Evolutionary conservation across 1,284 basidiomycete species (phyloP), one percentile per base, ranked within the genome.

Genomic region (Boletellus dicymbophilus): DNA sequence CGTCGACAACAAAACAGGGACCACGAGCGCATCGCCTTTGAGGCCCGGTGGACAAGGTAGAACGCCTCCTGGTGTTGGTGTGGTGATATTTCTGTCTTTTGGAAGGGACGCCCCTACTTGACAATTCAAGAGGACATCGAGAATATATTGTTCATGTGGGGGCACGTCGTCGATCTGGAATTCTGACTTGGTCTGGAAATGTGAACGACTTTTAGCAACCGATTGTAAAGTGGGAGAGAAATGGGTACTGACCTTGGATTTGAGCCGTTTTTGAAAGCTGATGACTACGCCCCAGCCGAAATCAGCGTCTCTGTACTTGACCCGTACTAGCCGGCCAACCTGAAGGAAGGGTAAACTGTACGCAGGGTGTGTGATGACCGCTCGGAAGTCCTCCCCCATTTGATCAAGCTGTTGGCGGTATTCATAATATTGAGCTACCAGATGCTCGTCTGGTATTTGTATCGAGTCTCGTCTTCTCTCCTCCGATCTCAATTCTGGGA

Each of bases 251-350:
- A 89, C 90, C 73, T 90, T 91, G 44, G 88, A 77, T 42, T 82
- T 81, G 26, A 83, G 59, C 3, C 93, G 83, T 73, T 97, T 98
- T 67, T 93, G 88, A 67, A 89, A 98, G 62, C 93, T 95, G 59
- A 98, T 82, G 37, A 98, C 84, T 28, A 92, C 83, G 42, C 95
- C 95, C 97, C 97, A 99, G 7, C 95, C 96, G 70, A 97, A 99
- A 71, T 99, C 92, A 23, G 89, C 74, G 46, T 90, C 87, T 50
- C 88, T 84, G 64, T 97, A 82, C 62, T 90, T 89, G 59, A 99
- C 81, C 62, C 90, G 90, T 39, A 98, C 90, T 20, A 99, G 76
- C 9, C 97, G 85, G 36, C 97, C 97, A 23, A 90, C 79, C 67
- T 98, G 92, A 15, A 99, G 76, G 79, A 98, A 99, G 0, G 96